phyloP scores from a whole-genome alignment of 768 basidiomycete species.

The Asterophora lycoperdoides region DNA sequence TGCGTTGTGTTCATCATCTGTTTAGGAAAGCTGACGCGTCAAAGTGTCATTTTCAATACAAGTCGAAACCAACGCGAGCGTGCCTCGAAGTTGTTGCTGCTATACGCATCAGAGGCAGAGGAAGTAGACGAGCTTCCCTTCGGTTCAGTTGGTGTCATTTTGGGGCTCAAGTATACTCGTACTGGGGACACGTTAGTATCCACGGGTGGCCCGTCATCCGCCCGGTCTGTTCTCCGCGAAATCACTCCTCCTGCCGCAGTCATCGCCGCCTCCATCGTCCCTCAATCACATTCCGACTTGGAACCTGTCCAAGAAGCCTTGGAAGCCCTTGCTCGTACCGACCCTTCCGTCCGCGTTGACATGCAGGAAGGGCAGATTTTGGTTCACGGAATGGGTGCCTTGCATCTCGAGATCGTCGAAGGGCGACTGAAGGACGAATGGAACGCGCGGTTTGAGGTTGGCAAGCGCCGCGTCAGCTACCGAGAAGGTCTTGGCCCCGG shows the following conservation, averaged over 20 bases:
- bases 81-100: conserved; percentile 66
- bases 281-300: conserved; percentile 74
- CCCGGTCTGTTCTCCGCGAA: conserved; percentile 46
- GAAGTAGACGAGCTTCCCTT: conserved; percentile 79
- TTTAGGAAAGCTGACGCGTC: conserved; percentile 64
- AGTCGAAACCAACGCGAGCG: conserved; percentile 69
- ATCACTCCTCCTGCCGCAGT: conserved; percentile 80
- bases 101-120: conserved; percentile 72
- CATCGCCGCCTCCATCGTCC: conserved; percentile 79
- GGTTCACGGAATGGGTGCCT: conserved; percentile 77
- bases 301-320: conserved; percentile 76
- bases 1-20: background rate
- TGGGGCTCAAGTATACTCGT: conserved; percentile 79
- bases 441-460: conserved; percentile 73
- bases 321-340: conserved; percentile 70
- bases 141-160: conserved; percentile 79
- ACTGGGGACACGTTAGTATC: conserved; percentile 84
- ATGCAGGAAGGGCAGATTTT: conserved; percentile 79
- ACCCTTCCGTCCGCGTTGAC: conserved; percentile 83
- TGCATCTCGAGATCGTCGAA: conserved; percentile 88
- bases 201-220: conserved; percentile 33
- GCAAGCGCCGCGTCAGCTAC: conserved; percentile 74
- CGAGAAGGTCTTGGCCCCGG: conserved; percentile 53
- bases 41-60: conserved; percentile 58
- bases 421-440: conserved; percentile 78